phyloP scores from a whole-genome alignment of 352 stramenopile genomes.

The Plasmopara viticola region DNA sequence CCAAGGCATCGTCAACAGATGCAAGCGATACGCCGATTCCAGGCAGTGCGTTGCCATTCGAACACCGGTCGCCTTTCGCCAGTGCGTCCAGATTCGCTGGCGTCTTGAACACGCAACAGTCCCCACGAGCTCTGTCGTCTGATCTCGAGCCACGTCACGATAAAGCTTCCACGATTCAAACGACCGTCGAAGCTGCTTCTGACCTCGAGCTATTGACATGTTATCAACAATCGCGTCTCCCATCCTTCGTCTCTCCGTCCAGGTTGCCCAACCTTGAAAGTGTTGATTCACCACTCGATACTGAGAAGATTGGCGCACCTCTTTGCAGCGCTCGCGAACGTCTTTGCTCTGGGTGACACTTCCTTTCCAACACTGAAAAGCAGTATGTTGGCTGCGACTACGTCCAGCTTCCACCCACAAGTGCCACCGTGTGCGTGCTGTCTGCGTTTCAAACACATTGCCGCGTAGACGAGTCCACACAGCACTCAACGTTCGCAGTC shows the following conservation, averaged over 20 bases:
- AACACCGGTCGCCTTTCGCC: constrained; percentile 8
- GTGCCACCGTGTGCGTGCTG: constrained; percentile 1
- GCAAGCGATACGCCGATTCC: constrained; percentile 8
- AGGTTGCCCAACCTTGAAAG: constrained; percentile 16
- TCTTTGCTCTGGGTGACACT: background rate
- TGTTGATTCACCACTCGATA: constrained; percentile 10
- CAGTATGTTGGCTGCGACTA: background rate
- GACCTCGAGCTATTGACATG: constrained; percentile 1
- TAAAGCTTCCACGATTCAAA: constrained; percentile 16
- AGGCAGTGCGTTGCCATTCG: constrained; percentile 9
- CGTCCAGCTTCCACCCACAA: constrained; percentile 5
- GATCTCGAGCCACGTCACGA: constrained; percentile 1
- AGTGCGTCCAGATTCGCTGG: constrained; percentile 12
- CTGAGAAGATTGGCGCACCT: constrained; percentile 9
- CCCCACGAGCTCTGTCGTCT: background rate
- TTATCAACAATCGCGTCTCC: constrained; percentile 2
- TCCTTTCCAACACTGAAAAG: constrained; percentile 11
- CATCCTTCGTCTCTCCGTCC: constrained; percentile 7
- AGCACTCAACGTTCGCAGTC: constrained; percentile 1
- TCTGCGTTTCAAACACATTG: constrained; percentile 3
- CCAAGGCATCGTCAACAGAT: constrained; percentile 12
- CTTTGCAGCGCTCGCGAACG: constrained; percentile 9
- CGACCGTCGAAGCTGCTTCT: background rate
- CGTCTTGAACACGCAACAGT: constrained; percentile 6
- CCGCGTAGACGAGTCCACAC: constrained; percentile 13